Evolutionary conservation across 164 flowering plant genomes (phyloP), one percentile per base, ranked within the genome.

Genomic region (Vitis rotundifolia): DNA sequence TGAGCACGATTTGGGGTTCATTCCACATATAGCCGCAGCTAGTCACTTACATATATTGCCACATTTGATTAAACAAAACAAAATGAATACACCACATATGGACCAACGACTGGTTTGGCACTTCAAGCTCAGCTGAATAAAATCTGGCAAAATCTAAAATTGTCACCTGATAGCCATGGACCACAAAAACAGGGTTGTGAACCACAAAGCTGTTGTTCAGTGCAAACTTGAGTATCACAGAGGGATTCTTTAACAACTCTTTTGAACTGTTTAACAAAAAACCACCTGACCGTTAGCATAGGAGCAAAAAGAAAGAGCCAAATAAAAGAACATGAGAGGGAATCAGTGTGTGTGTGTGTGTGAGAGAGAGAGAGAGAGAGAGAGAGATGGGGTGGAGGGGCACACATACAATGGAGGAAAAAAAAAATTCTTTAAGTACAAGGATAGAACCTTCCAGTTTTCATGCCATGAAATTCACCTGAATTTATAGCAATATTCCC

Each of bases 401-500:
- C 49, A 61, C 18, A 50, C 16, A 56, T 57, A 64, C 19, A 58
- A 48, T 16, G 44, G 31, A 61, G 70, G n/a, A n/a, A 60, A 7
- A 63, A 52, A 29, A 49, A 62, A 68, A 3, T 9, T 48, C 4
- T 67, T 58, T 48, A 50, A 14, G 14, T 13, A 6, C 51, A 13
- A 7, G 26, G 3, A 62, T 26, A 5, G 48, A 54, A 56, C 29
- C 22, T 14, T 8, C 22, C 22, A 18, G 49, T 14, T 50, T 37
- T 55, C 53, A 66, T 59, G 53, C 51, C 44, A 37, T 37, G 44
- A 73, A 51, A 60, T 15, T 77, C 70, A 91, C 97, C 97, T 88
- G 81, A 86, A 73, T 53, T 85, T 80, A 58, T 94, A 94, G 86
- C 98, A 94, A 72, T 88, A 91, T 63, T 94, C 71, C 92, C 90